Evolutionary conservation across 805 yeast species (phyloP).

Genomic region (Candida nemodendra): DNA sequence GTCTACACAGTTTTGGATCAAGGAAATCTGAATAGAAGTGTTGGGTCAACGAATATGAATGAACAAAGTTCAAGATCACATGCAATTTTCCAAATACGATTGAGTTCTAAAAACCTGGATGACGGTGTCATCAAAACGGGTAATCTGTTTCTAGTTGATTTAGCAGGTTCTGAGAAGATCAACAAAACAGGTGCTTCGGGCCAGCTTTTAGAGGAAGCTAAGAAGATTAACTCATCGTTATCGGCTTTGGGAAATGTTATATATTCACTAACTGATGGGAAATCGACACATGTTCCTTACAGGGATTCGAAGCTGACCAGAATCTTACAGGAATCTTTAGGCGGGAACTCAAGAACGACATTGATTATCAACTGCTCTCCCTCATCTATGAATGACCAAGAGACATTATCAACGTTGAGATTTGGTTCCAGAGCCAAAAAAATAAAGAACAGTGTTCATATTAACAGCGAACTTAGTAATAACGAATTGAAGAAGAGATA

Average conservation of each 20-base stretch:
- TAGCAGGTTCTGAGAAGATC: slow-evolving; percentile 85
- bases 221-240: slow-evolving; percentile 76
- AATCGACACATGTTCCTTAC: slow-evolving; percentile 65
- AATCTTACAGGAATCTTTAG: slow-evolving; percentile 73
- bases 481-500: slow-evolving; percentile 24
- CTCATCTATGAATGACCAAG: slow-evolving; percentile 50
- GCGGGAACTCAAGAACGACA: slow-evolving; percentile 79
- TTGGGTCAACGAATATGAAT: slow-evolving; percentile 67
- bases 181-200: slow-evolving; percentile 78
- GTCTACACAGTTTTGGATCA: slow-evolving; percentile 54
- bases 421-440: slow-evolving; percentile 74
- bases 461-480: slow-evolving; percentile 40
- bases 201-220: slow-evolving; percentile 75
- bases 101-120: slow-evolving; percentile 56
- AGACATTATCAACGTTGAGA: slow-evolving; percentile 69
- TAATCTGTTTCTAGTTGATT: slow-evolving; percentile 71
- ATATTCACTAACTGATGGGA: slow-evolving; percentile 70
- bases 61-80: slow-evolving; percentile 76
- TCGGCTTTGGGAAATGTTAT: slow-evolving; percentile 81
- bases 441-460: slow-evolving; percentile 62
- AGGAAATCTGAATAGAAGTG: slow-evolving; percentile 57
- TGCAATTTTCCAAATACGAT: slow-evolving; percentile 67
- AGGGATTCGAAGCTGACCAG: slow-evolving; percentile 78
- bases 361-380: slow-evolving; percentile 75
- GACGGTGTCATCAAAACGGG: slow-evolving; percentile 62